Conservation (phyloP, 345 rosid species). For the Kernera saxatilis region DNA sequence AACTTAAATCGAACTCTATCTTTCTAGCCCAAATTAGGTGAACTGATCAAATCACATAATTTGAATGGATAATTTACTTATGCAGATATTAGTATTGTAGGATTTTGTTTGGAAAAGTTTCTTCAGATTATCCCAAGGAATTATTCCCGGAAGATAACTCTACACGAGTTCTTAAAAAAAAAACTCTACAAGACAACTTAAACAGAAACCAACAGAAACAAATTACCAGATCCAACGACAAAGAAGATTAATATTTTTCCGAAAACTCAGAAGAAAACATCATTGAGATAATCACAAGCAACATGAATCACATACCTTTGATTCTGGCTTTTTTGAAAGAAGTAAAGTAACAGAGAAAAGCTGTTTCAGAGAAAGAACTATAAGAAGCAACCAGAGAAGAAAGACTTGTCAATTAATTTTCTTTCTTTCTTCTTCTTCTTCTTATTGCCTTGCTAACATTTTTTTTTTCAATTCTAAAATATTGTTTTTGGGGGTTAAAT, state of each 20-base stretch:
- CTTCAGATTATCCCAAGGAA: background rate
- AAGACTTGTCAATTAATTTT: background rate
- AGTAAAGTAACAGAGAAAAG: conserved; percentile 17
- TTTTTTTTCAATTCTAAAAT: background rate
- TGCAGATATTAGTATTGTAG: background rate
- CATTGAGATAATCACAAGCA: background rate
- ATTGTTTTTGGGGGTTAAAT: background rate
- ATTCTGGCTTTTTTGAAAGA: background rate
- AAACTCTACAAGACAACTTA: background rate
- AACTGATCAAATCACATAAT: background rate
- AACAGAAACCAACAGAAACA: background rate
- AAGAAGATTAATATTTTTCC: background rate
- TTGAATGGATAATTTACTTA: background rate
- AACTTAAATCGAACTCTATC: conserved; percentile 23
- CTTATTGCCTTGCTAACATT: conserved; percentile 6
- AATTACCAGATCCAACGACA: background rate
- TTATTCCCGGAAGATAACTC: background rate
- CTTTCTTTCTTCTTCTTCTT: background rate
- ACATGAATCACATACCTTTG: conserved; percentile 22
- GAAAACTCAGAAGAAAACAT: background rate
- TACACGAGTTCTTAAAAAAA: too few relatives aligned
- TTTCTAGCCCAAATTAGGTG: conserved; percentile 11
- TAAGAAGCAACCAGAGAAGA: conserved; percentile 17
- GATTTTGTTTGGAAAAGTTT: background rate
- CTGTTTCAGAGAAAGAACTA: conserved; percentile 1